Evolutionary conservation across 2,329 filamentous ascomycete species (phyloP), one percentile per base, ranked within the genome.

Genomic region (Aspergillus floridensis): DNA sequence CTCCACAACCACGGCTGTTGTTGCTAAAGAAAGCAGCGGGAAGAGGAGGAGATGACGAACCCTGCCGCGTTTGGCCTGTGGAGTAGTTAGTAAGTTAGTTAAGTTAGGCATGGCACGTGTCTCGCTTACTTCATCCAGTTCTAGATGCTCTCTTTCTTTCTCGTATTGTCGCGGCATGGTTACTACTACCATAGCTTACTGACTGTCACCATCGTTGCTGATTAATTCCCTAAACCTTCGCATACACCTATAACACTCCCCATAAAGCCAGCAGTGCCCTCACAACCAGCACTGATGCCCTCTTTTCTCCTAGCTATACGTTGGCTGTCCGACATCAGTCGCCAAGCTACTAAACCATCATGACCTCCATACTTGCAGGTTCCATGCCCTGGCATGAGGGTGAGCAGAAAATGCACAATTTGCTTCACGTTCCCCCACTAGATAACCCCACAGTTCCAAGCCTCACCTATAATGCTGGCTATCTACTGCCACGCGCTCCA

Each of bases 401-500:
- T 66, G 90, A 93, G 74, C 68, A 79, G 47, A 80, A 82, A 52
- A 84, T 93, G 74, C 89, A 89, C 58, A 72, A 77, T 16, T 79
- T 87, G 5, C 81, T 93, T 59, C 81, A 78, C 35, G 79, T 88
- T 0, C 86, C 87, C 0, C 71, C 76, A 2, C 63, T 73, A 31
- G 80, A 84, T 51, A 93, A 95, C 67, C 90, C 91, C 0, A 92
- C 89, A 0, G 75, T 82, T 1, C 78, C 82, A 0, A 86, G 85
- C 56, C 81, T 95, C 1, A 86, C 86, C 0, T 79, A 81, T 5
- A 80, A 84, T 16, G 87, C 88, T 22, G 84, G 80, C 1, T 77
- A 81, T 62, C 82, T 90, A 62, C 80, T 92, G 3, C 79, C 82
- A 53, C 76, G 77, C 16, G 87, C 86, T 0, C 86, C 90, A 0